Evolutionary conservation across 179 eudicot species (phyloP).

Genomic region (Sideroxylon spinosum): DNA sequence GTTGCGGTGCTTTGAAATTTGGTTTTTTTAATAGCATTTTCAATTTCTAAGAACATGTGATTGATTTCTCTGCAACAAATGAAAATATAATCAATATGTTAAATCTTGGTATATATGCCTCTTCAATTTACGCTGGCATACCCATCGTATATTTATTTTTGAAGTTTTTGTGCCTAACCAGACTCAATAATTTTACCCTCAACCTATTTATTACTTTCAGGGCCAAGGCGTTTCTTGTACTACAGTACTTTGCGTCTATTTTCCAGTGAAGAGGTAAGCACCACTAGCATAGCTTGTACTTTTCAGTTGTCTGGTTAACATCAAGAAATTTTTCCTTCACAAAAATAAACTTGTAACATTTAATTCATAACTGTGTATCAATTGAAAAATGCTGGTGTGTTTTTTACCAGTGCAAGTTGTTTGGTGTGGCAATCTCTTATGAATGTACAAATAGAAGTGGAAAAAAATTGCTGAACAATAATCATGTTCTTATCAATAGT

Average conservation of each 20-base stretch:
- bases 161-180: background rate
- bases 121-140: background rate
- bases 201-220: conserved; percentile 37
- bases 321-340: background rate
- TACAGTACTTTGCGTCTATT: conserved; percentile 58
- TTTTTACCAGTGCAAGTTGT: background rate
- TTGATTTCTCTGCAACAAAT: background rate
- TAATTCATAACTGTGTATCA: background rate
- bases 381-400: background rate
- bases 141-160: background rate
- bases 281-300: background rate
- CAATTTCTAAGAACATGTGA: background rate
- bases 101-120: background rate
- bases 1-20: background rate
- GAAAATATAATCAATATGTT: background rate
- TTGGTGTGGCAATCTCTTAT: background rate
- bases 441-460: background rate
- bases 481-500: too few species aligned
- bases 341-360: background rate
- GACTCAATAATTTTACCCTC: background rate
- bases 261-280: conserved; percentile 70
- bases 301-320: conserved; percentile 5
- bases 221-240: conserved; percentile 66
- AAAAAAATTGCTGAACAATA: background rate
- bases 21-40: background rate